These are phyloP conservation scores for Hebeloma cylindrosporum DNA, from an alignment of 768 basidiomycete species.

Conservation along the genomic window DNA sequence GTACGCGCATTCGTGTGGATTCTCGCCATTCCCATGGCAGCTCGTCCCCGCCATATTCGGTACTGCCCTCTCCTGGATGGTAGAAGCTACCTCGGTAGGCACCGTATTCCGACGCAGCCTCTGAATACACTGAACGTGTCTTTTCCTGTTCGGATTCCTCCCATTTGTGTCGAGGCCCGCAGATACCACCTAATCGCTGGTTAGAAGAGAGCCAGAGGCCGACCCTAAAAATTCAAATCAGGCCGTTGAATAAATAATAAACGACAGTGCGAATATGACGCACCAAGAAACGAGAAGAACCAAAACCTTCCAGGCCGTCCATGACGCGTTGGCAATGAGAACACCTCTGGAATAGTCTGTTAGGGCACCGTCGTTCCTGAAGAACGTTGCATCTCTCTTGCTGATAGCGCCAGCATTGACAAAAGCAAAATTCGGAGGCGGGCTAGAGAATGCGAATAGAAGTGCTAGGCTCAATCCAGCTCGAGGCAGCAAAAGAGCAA, in stretches of 20 bases:
- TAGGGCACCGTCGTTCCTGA: constrained; percentile 63
- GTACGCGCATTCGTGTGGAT: constrained; percentile 65
- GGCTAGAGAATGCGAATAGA: constrained; percentile 43
- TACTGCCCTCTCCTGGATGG: constrained; percentile 9
- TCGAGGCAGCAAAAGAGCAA: constrained; percentile 80
- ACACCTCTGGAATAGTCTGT: constrained; percentile 79
- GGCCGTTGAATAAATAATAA: neutral
- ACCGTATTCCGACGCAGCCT: constrained; percentile 42
- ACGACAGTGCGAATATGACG: constrained; percentile 21
- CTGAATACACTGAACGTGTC: constrained; percentile 48
- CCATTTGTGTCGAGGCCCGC: constrained; percentile 82
- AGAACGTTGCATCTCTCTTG: constrained; percentile 74
- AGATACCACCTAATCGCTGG: constrained; percentile 76
- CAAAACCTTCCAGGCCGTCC: constrained; percentile 75
- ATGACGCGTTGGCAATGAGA: constrained; percentile 75
- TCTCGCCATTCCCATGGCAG: constrained; percentile 83
- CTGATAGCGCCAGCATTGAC: neutral
- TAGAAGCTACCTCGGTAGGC: constrained; percentile 21
- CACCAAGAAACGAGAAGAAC: constrained; percentile 73
- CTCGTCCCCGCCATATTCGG: constrained; percentile 37
- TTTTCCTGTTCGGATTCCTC: constrained; percentile 78
- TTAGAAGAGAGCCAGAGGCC: constrained; percentile 80
- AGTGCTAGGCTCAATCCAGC: constrained; percentile 74
- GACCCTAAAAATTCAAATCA: constrained; percentile 43
- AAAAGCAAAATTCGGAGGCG: constrained; percentile 7